A percentile compares a stretch with the other conserved stretches of the same genome.
Evolutionary conservation across 1,139 yeast genomes (phyloP).

Genomic region (Lodderomyces orthopsilosis): DNA sequence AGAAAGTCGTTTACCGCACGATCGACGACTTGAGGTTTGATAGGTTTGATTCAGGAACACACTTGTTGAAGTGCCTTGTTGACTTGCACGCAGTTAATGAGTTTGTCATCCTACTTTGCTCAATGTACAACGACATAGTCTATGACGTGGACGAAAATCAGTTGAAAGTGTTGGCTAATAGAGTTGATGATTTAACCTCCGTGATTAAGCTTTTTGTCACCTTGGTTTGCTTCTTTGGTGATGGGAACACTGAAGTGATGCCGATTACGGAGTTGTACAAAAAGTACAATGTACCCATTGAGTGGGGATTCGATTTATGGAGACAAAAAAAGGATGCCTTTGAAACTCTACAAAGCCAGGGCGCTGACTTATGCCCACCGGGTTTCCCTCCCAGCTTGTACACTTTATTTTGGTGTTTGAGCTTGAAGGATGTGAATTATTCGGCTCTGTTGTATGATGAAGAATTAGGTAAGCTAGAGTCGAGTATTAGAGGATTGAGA

Average conservation of each 20-base stretch:
- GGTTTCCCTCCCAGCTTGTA: constrained; percentile 39
- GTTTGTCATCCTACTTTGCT: constrained; percentile 61
- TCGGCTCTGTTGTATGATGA: constrained; percentile 49
- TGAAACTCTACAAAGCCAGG: constrained; percentile 9
- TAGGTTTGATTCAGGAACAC: constrained; percentile 48
- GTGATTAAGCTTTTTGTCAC: constrained; percentile 65
- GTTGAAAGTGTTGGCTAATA: constrained; percentile 68
- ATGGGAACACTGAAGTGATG: constrained; percentile 31
- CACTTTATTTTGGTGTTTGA: constrained; percentile 69
- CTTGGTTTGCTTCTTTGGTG: constrained; percentile 52
- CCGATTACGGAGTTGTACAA: constrained; percentile 46
- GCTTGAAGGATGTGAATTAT: constrained; percentile 70
- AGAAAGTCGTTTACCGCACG: constrained; percentile 54
- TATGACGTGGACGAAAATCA: constrained; percentile 47
- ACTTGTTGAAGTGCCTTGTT: constrained; percentile 49
- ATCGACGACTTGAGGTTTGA: constrained; percentile 60
- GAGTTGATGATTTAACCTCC: constrained; percentile 68
- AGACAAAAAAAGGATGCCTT: constrained; percentile 34
- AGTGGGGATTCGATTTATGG: constrained; percentile 83
- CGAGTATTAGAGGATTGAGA: constrained; percentile 30
- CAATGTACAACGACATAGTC: constrained; percentile 43
- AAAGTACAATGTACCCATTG: constrained; percentile 52
- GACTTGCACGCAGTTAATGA: constrained; percentile 55
- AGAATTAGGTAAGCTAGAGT: constrained; percentile 41
- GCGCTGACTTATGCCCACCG: constrained; percentile 1